These are phyloP conservation scores for Microdochium nivale DNA, from an alignment of 2,329 filamentous ascomycete genomes.

Conservation along the genomic window DNA sequence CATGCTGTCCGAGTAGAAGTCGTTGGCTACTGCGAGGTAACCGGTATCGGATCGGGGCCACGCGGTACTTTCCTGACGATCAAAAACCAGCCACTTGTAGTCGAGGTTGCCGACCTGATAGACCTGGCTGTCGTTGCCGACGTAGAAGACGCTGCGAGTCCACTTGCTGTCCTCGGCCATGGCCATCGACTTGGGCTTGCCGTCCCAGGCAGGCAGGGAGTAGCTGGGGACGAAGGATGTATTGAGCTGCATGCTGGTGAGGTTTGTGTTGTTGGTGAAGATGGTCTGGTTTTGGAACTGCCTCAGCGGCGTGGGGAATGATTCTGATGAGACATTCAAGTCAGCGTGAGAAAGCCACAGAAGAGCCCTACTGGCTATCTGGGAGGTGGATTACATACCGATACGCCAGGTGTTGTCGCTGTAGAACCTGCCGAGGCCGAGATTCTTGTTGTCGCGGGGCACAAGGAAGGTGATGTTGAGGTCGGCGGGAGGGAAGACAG, in stretches of 20 bases:
- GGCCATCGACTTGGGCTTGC: slow-evolving; percentile 16
- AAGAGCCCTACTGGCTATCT: not conserved
- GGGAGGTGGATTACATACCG: slow-evolving; percentile 14
- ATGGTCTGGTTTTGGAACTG: slow-evolving; percentile 5
- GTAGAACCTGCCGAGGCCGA: slow-evolving; percentile 20
- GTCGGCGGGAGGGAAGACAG: slow-evolving; percentile 14
- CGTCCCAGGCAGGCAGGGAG: slow-evolving; percentile 21
- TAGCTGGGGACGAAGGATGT: slow-evolving; percentile 12
- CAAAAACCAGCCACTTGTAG: slow-evolving; percentile 16
- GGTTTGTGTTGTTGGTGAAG: slow-evolving; percentile 15
- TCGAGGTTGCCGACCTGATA: slow-evolving; percentile 18
- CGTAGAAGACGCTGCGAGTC: slow-evolving; percentile 25
- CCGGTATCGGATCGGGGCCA: slow-evolving; percentile 13
- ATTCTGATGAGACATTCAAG: slow-evolving; percentile 11
- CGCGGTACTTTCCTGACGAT: slow-evolving; percentile 5
- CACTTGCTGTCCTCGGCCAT: slow-evolving; percentile 17
- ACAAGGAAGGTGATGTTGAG: slow-evolving; percentile 25
- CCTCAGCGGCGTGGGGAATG: slow-evolving; percentile 21
- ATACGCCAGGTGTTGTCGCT: slow-evolving; percentile 21
- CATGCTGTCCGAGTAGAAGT: slow-evolving; percentile 11
- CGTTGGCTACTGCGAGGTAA: slow-evolving; percentile 18
- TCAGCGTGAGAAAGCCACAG: not conserved
- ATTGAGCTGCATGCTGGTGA: slow-evolving; percentile 9
- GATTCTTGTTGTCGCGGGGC: slow-evolving; percentile 20
- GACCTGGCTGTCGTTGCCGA: slow-evolving; percentile 25